Base-by-base conservation (phyloP, 495 filamentous ascomycete species). In the Glutinoglossum americanum region DNA sequence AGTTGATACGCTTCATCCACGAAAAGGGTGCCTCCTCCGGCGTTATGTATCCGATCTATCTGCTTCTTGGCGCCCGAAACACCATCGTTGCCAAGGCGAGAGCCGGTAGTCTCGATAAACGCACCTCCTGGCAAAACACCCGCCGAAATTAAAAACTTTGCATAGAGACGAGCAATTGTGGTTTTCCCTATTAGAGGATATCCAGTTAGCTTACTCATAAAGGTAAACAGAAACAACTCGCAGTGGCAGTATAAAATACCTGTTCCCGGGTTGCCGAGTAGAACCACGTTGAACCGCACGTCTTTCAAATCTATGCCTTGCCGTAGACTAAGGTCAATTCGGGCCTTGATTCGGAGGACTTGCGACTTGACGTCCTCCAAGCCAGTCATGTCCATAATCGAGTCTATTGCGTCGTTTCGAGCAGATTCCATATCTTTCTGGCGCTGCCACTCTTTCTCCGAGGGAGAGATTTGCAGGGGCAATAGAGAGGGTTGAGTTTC, bases 1-100 rank as follows among this genome's bases (percentile, higher is more conserved):
- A 89, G 72, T 63, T 87, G 83, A 63, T 89, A 88, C 0, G 85
- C 84, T 67, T 89, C 85, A 57, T 89, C 85, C 17, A 89, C 79
- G 62, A 83, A 74, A 59, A 87, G 47, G 55, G 73, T 79, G 0
- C 87, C 87, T 17, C 87, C 87, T 0, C 77, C 81, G 1, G 67
- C 61, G 15, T 77, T 72, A 0, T 70, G 58, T 13, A 79, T 64
- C 0, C 71, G 57, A 6, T 87, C 74, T n/a, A 93, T 68, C 2
- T 72, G 61, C n/a, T 74, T 75, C 60, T 83, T 71, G 60, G 71
- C 74, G 2, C 69, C 76, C 0, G 69, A 56, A 5, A 87, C 73
- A 0, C 84, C 83, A 0, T 74, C 72, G 60, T 79, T 77, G 0
- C 83, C 76, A 0, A 93, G 71, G n/a, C 70, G 67, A 0, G 84